Evolutionary conservation across 345 rosid genomes (phyloP), one percentile per base, ranked within the genome.

Genomic region (Melastoma malabathricum): DNA sequence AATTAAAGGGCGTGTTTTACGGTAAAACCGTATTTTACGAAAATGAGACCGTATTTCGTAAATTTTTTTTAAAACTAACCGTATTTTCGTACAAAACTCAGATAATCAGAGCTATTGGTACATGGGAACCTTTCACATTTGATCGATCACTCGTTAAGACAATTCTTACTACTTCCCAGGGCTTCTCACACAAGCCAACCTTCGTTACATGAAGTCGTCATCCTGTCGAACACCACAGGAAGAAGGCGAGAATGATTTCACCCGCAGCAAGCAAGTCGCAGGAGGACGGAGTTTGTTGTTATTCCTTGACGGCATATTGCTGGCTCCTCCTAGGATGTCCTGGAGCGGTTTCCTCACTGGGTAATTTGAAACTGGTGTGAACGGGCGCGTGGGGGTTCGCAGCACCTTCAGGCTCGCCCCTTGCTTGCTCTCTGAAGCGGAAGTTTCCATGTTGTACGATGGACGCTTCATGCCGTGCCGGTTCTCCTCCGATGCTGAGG

Each of bases 221-320:
- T 72, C 81, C 10, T 57, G 68, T 3, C 55, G 62, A 23, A 61
- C 59, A 59, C 58, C 50, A 51, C 45, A 59, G 19, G 62, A 56
- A 63, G 69, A n/a, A n/a, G n/a, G n/a, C n/a, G n/a, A n/a, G n/a
- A n/a, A 57, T 57, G 57, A 59, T 64, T 75, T 72, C 60, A 69
- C 73, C 39, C 56, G 59, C 13, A 88, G 75, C 49, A 70, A 66
- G 46, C 55, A 64, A 65, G 27, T 70, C 48, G 64, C 59, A 45
- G 47, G 47, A 12, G 58, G 54, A 10, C n/a, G 18, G 64, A 56
- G 60, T 25, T 50, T 50, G 62, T n/a, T n/a, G n/a, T n/a, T n/a
- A n/a, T 18, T 59, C 47, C 52, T 57, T 18, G 1, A 14, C 2
- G 6, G 51, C 18, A 29, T 22, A 48, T 43, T 22, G n/a, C 62